Percentiles rank a stretch among this genome's conserved stretches.
phyloP scores from a whole-genome alignment of 1,284 basidiomycete species.

The Peniophora sp. region DNA sequence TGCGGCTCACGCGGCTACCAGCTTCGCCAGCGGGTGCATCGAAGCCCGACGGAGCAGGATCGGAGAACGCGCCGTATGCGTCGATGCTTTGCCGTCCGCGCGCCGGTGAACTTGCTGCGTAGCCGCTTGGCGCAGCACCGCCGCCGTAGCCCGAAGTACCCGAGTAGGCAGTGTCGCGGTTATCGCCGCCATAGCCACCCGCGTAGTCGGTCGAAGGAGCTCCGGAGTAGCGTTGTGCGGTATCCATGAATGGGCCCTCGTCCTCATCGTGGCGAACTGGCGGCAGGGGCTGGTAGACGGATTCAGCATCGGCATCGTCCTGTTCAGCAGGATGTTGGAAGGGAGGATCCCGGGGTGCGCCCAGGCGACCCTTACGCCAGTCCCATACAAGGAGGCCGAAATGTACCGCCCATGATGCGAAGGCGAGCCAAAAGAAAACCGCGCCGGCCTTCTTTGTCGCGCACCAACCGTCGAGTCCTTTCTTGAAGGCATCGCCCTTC shows the following conservation, averaged over 20 bases:
- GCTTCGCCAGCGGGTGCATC: slow-evolving; percentile 25
- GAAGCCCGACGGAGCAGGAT: slow-evolving; percentile 70
- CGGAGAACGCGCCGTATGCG: slow-evolving; percentile 80
- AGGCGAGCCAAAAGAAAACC: slow-evolving; percentile 83
- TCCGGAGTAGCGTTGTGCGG: slow-evolving; percentile 35
- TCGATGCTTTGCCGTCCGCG: slow-evolving; percentile 64
- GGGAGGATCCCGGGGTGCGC: slow-evolving; percentile 58
- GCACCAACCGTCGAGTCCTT: slow-evolving; percentile 73
- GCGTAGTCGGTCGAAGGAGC: slow-evolving; percentile 21
- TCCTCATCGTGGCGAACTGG: slow-evolving; percentile 27
- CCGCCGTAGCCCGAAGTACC: slow-evolving; percentile 10
- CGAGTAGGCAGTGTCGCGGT: background rate
- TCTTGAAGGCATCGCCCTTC: slow-evolving; percentile 63
- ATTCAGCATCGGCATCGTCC: slow-evolving; percentile 39
- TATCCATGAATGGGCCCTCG: slow-evolving; percentile 46
- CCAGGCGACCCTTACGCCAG: slow-evolving; percentile 65
- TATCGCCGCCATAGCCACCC: background rate
- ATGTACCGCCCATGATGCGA: slow-evolving; percentile 64
- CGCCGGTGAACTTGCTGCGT: slow-evolving; percentile 13
- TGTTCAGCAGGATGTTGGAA: slow-evolving; percentile 48
- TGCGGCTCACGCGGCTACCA: slow-evolving; percentile 61
- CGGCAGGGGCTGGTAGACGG: slow-evolving; percentile 32
- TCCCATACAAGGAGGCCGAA: slow-evolving; percentile 55
- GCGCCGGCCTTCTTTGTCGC: slow-evolving; percentile 82
- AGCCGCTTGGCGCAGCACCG: slow-evolving; percentile 15